Base-by-base conservation (phyloP, 345 rosid species). In the Eucalyptus tenuipes region DNA sequence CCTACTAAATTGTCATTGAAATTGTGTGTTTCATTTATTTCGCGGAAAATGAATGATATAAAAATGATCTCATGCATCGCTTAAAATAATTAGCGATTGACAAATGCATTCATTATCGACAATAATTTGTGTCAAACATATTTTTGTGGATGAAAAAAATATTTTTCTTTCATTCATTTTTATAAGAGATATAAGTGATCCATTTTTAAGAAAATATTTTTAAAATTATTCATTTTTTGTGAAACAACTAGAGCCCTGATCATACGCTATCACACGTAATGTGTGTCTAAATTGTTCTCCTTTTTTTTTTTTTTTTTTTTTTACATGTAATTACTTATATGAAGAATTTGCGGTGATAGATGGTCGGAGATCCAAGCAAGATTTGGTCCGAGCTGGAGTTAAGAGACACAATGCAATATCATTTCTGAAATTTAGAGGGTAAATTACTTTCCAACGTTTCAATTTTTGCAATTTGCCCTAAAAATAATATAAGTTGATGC, bases 1-100 rank as follows among this genome's bases (percentile, higher is more conserved):
- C 2, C 8, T 2, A 3, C 15, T 61, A 27, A 29, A 61, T 29
- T 29, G 17, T 61, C 16, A 3, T 27, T 0, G 0, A 9, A 52
- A 50, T 50, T 50, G 2, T 50, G 4, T 17, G 4, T 1, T 50
- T 50, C 1, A 50, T 50, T 50, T 50, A 50, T 50, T 50, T 17
- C 0, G 9, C 9, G 0, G 1, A 52, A 52, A 52, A 52, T 52
- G 10, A 7, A 52, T 52, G 10, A 18, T 52, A 7, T 52, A 52
- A 52, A 18, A 18, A 52, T 52, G 25, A 18, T 52, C 10, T 52
- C 4, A 52, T 52, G 24, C 9, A 52, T 18, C 10, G 10, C 5
- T 52, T 52, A 18, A 52, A 52, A 18, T 52, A 52, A 52, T 20
- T 50, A 50, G 18, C 22, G 0, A 6, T 7, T 50, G 0, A 50